phyloP scores from a whole-genome alignment of 2,329 filamentous ascomycete genomes.

The Penicillium glabrum region DNA sequence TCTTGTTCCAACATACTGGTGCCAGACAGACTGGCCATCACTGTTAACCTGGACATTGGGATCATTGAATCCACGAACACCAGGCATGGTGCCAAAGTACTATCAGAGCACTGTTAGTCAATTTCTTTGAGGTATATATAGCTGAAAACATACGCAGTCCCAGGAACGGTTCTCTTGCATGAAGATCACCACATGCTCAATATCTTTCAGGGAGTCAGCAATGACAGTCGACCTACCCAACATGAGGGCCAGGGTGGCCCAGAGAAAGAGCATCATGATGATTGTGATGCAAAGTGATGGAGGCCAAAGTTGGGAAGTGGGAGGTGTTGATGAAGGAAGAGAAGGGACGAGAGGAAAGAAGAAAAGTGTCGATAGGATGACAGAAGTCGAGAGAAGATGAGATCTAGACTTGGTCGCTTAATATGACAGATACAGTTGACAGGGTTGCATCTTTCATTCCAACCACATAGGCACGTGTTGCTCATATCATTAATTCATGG shows the following conservation, averaged over 20 bases:
- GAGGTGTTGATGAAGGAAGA: not conserved
- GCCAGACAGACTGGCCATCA: not conserved
- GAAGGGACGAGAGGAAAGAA: not conserved
- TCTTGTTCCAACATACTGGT: not conserved
- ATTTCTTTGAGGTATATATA: not conserved
- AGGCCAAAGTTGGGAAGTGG: not conserved
- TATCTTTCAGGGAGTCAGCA: constrained; percentile 36
- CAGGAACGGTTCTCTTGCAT: constrained; percentile 54
- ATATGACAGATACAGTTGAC: too few species aligned
- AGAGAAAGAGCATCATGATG: not conserved
- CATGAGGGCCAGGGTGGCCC: constrained; percentile 8
- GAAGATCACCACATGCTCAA: constrained; percentile 59
- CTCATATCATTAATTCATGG: too few species aligned
- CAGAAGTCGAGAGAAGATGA: constrained; percentile 45
- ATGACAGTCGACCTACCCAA: constrained; percentile 19
- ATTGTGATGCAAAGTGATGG: not conserved
- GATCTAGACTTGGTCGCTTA: not conserved
- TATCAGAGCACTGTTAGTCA: constrained; percentile 17
- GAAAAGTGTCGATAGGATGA: constrained; percentile 53
- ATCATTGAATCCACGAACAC: constrained; percentile 56
- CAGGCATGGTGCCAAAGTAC: constrained; percentile 59
- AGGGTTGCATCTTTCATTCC: too few species aligned
- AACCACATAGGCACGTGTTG: too few species aligned
- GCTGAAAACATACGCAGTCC: constrained; percentile 32
- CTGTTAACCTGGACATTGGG: constrained; percentile 55